Conservation (phyloP, 2,329 filamentous ascomycete genomes). For the Penicillium griseofulvum region DNA sequence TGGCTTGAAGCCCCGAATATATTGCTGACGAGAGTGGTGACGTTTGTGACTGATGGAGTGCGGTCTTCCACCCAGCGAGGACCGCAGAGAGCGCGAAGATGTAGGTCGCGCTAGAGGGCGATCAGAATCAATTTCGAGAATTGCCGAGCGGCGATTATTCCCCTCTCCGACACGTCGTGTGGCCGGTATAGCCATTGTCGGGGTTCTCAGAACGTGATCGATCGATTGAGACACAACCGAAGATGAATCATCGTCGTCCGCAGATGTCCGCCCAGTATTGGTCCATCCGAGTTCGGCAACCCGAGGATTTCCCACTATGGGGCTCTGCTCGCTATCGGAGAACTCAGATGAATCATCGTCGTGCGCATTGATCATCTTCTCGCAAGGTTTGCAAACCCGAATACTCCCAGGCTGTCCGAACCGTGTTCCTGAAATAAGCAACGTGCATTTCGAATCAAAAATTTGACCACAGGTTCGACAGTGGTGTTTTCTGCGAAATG, state of each 20-base stretch:
- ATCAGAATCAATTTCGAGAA: slow-evolving; percentile 85
- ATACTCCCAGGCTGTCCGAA: slow-evolving; percentile 85
- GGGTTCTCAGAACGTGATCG: slow-evolving; percentile 50
- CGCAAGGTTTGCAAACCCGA: slow-evolving; percentile 88
- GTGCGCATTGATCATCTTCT: slow-evolving; percentile 84
- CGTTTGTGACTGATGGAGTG: slow-evolving; percentile 80
- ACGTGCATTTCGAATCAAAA: slow-evolving; percentile 94
- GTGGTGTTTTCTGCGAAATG: slow-evolving; percentile 93
- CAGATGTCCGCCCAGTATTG: slow-evolving; percentile 43
- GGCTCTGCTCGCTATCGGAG: slow-evolving; percentile 67
- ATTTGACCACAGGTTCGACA: slow-evolving; percentile 96
- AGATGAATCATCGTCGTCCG: slow-evolving; percentile 47
- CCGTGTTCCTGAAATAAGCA: slow-evolving; percentile 78
- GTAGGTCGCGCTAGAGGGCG: slow-evolving; percentile 79
- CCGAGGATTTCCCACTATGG: slow-evolving; percentile 62
- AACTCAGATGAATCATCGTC: slow-evolving; percentile 91
- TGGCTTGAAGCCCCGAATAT: slow-evolving; percentile 71
- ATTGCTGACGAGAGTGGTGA: slow-evolving; percentile 83
- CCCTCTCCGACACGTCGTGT: slow-evolving; percentile 68
- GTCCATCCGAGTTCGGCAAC: slow-evolving; percentile 58
- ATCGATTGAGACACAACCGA: slow-evolving; percentile 48
- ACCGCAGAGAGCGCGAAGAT: slow-evolving; percentile 85
- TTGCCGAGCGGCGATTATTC: slow-evolving; percentile 76
- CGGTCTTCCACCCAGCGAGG: slow-evolving; percentile 65
- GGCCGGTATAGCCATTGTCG: slow-evolving; percentile 65